Evolutionary conservation across 208 protist species (phyloP).

Genomic region (Acanthamoeba royreba): DNA sequence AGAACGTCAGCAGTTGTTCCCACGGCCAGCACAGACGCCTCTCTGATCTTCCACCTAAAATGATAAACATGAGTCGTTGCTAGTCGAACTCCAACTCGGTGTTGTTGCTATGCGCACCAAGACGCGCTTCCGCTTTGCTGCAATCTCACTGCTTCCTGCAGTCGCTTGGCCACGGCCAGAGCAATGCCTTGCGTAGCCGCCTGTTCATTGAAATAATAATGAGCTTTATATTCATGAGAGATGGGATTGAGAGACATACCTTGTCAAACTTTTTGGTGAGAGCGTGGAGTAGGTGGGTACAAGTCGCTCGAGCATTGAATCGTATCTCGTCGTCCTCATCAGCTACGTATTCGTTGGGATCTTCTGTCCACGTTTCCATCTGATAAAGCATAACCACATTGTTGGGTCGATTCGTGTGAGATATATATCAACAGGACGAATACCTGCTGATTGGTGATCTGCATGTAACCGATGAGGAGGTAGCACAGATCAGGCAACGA

Average conservation of each 20-base stretch:
- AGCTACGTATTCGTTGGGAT: constrained; percentile 41
- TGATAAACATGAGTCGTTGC: not conserved
- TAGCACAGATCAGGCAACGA: not conserved
- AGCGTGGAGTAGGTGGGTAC: not conserved
- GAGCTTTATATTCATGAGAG: not conserved
- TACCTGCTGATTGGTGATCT: constrained; percentile 12
- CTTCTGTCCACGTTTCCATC: not conserved
- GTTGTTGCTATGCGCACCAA: too few relatives aligned
- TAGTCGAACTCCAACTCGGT: too few relatives aligned
- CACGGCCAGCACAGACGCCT: not conserved
- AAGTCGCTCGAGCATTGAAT: constrained; percentile 11
- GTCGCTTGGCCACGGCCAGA: not conserved
- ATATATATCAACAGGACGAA: not conserved
- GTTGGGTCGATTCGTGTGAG: not conserved
- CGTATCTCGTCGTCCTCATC: constrained; percentile 38
- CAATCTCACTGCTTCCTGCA: not conserved
- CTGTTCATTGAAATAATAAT: not conserved
- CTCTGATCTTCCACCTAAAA: constrained; percentile 7
- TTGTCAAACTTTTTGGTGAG: not conserved
- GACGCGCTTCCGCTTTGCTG: not conserved
- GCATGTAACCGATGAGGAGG: constrained; percentile 21
- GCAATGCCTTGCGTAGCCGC: not conserved
- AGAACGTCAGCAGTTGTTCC: not conserved
- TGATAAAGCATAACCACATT: not conserved
- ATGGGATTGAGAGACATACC: not conserved